Base-by-base conservation (phyloP, 257 asterid genomes). In the Ballota nigra region DNA sequence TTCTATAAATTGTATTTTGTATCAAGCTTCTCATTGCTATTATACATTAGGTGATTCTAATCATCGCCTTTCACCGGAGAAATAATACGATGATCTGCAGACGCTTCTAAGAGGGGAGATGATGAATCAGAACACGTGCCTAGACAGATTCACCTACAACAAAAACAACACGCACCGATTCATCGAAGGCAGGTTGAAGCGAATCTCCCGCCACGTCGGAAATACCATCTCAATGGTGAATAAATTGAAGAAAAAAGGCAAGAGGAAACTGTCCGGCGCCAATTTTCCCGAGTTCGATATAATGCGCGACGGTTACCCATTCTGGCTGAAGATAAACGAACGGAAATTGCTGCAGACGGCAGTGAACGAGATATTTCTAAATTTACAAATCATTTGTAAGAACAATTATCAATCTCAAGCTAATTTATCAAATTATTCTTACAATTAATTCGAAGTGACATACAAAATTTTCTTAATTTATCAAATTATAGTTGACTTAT, bases 41-140 rank as follows among this genome's bases (percentile, higher is more conserved):
- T n/a, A n/a, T n/a, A n/a, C n/a, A n/a, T n/a, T n/a, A n/a, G n/a
- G n/a, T n/a, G n/a, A n/a, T n/a, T n/a, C n/a, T n/a, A n/a, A n/a
- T n/a, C n/a, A n/a, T n/a, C n/a, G n/a, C n/a, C n/a, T n/a, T 56
- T 51, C 92, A 10, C 70, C 85, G 57, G 74, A 73, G 4, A 70
- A 70, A 19, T 83, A 81, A 73, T 87, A 82, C 74, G 77, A 75
- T 75, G 92, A 90, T 23, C 29, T 95, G 22, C 88, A 83, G 70
- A 92, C 98, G 29, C 86, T 95, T 11, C 84, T 95, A 65, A 92
- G 98, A 75, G 99, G 86, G 53, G 93, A 94, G 20, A 95, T 95
- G 96, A 95, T 97, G 9, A 92, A 92, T 56, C 98, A 92, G 84
- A 60, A 76, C 84, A 95, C 98, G 22, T 95, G 99, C 76, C 94